Conservation (phyloP, 2,329 filamentous ascomycete species). For the Alternaria burnsii region DNA sequence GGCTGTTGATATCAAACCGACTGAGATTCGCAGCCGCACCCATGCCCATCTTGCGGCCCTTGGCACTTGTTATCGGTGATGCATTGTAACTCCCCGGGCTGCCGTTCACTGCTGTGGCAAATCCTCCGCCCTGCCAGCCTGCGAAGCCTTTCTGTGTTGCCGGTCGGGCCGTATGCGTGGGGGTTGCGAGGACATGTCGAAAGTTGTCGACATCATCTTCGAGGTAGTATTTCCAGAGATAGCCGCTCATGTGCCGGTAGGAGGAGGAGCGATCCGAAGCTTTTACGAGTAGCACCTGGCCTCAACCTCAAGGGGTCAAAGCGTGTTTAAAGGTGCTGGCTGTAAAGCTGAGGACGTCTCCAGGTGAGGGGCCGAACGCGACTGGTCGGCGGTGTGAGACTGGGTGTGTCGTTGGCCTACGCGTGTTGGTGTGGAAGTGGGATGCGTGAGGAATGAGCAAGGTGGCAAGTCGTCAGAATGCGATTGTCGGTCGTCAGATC, state of each 20-base stretch:
- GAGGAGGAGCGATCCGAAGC: slow-evolving; percentile 55
- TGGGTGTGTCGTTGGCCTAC: not conserved
- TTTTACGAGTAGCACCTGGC: slow-evolving; percentile 79
- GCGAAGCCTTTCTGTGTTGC: slow-evolving; percentile 61
- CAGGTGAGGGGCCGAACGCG: slow-evolving; percentile 33
- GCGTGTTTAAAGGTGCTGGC: slow-evolving; percentile 84
- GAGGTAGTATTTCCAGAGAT: slow-evolving; percentile 96
- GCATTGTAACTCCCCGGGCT: slow-evolving; percentile 58
- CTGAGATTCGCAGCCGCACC: slow-evolving; percentile 55
- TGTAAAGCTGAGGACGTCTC: slow-evolving; percentile 60
- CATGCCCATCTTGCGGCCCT: slow-evolving; percentile 44
- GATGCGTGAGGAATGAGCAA: slow-evolving; percentile 7
- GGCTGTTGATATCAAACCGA: slow-evolving; percentile 80
- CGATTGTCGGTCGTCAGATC: slow-evolving; percentile 3
- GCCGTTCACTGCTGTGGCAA: slow-evolving; percentile 51
- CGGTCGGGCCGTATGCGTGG: slow-evolving; percentile 66
- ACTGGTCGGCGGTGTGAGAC: slow-evolving; percentile 30
- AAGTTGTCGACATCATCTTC: slow-evolving; percentile 98
- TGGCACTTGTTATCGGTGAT: slow-evolving; percentile 53
- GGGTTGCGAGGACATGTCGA: slow-evolving; percentile 82
- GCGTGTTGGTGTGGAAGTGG: not conserved
- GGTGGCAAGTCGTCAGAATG: slow-evolving; percentile 23
- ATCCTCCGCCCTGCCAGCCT: slow-evolving; percentile 43
- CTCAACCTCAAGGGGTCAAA: slow-evolving; percentile 86
- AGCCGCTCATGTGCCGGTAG: slow-evolving; percentile 82